A percentile compares a stretch with the other conserved stretches of the same genome.
phyloP scores from a whole-genome alignment of 2,329 filamentous ascomycete genomes.

The Aspergillus amoenus region DNA sequence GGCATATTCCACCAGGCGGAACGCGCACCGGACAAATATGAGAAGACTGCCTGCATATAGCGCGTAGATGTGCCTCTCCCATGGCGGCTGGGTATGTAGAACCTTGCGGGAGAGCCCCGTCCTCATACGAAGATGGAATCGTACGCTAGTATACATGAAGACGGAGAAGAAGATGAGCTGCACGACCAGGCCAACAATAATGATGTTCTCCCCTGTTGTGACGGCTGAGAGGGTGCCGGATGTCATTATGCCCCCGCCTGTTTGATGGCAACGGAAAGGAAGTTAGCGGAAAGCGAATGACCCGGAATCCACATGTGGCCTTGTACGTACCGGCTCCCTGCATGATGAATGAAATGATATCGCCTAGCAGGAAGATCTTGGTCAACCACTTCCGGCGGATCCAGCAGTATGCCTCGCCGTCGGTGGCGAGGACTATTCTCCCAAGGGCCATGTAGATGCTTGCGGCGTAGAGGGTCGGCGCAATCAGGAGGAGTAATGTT shows the following conservation, averaged over 20 bases:
- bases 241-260: conserved; percentile 7
- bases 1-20: conserved; percentile 10
- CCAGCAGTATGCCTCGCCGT: background rate
- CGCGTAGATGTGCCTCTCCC: background rate
- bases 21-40: conserved; percentile 18
- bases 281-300: too few species aligned
- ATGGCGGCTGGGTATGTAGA: background rate
- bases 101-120: background rate
- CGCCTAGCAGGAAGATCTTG: conserved; percentile 9
- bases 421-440: background rate
- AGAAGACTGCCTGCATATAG: conserved; percentile 2
- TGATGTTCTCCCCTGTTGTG: conserved; percentile 10
- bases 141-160: background rate
- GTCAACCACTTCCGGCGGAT: background rate
- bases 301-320: too few species aligned
- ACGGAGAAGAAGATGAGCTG: conserved; percentile 13
- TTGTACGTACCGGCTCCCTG: conserved; percentile 5
- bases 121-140: conserved; percentile 1
- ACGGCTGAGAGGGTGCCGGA: background rate
- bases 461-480: conserved; percentile 4
- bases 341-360: conserved; percentile 8
- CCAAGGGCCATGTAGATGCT: conserved; percentile 11
- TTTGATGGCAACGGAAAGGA: too few species aligned
- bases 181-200: conserved; percentile 9
- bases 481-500: conserved; percentile 7